Conservation (phyloP, 2,329 filamentous ascomycete genomes). For the Colletotrichum karsti region DNA sequence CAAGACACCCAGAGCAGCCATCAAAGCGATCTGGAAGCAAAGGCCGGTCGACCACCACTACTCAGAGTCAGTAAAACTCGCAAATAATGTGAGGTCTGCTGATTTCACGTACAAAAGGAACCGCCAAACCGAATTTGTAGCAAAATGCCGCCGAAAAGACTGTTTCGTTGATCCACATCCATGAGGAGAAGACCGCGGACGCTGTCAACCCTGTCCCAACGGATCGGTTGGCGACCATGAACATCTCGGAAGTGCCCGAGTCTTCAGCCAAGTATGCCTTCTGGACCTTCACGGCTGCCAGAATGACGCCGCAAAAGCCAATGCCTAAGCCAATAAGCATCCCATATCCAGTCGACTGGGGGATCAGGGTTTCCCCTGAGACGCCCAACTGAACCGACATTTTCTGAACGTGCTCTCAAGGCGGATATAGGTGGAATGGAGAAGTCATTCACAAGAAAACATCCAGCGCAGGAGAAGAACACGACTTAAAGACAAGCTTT, state of each 20-base stretch:
- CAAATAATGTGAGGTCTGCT: accelerated
- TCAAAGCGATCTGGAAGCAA: not conserved
- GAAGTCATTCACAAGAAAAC: too few species aligned
- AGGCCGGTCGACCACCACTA: not conserved
- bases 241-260: not conserved
- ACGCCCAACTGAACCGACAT: not conserved
- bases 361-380: not conserved
- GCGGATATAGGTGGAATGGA: not conserved
- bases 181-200: not conserved
- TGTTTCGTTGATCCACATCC: not conserved
- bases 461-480: too few species aligned
- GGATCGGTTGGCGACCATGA: not conserved
- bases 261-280: not conserved
- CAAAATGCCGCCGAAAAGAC: not conserved
- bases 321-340: not conserved
- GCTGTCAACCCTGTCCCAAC: not conserved
- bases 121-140: not conserved
- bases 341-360: not conserved
- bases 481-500: not conserved
- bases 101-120: not conserved
- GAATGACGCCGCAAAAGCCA: not conserved
- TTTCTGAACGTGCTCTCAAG: not conserved
- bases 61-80: not conserved
- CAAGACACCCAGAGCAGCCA: constrained; percentile 46
- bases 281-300: not conserved